Percentiles rank a stretch among this genome's conserved stretches.
phyloP scores from a whole-genome alignment of 2,329 filamentous ascomycete genomes.

The Leptographium radiaticola region DNA sequence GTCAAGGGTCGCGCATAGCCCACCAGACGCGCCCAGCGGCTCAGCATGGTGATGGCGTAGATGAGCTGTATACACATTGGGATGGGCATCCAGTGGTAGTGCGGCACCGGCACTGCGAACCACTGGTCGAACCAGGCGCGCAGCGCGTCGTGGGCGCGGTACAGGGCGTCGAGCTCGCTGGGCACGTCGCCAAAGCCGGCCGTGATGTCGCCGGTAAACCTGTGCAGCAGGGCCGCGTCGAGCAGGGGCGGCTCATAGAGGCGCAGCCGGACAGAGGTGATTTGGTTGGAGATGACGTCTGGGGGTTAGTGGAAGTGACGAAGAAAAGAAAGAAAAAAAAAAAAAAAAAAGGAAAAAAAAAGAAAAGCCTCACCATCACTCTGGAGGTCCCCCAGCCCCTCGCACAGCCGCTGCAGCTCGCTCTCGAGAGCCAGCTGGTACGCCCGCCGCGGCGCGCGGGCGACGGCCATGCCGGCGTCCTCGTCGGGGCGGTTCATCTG shows the following conservation, averaged over 20 bases:
- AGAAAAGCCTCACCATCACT: constrained; percentile 22
- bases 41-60: constrained; percentile 36
- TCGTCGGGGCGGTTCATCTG: constrained; percentile 25
- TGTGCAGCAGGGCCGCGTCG: constrained; percentile 26
- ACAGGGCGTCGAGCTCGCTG: constrained; percentile 35
- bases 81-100: constrained; percentile 33
- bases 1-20: constrained; percentile 10
- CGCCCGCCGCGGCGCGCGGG: constrained; percentile 27
- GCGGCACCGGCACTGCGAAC: constrained; percentile 26
- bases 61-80: constrained; percentile 31
- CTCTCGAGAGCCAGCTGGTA: constrained; percentile 32
- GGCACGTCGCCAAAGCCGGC: constrained; percentile 17
- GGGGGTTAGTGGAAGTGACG: background rate
- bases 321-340: background rate
- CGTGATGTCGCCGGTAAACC: constrained; percentile 20
- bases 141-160: constrained; percentile 32
- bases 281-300: constrained; percentile 27
- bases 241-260: constrained; percentile 35
- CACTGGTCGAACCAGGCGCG: constrained; percentile 36
- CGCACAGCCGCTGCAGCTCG: constrained; percentile 29
- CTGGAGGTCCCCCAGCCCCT: constrained; percentile 20
- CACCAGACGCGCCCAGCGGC: constrained; percentile 35
- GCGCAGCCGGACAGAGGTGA: constrained; percentile 27
- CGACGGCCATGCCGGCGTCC: constrained; percentile 19
- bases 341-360: background rate